Evolutionary conservation across 2,329 filamentous ascomycete genomes (phyloP).

Genomic region (Botrytis pseudocinerea): DNA sequence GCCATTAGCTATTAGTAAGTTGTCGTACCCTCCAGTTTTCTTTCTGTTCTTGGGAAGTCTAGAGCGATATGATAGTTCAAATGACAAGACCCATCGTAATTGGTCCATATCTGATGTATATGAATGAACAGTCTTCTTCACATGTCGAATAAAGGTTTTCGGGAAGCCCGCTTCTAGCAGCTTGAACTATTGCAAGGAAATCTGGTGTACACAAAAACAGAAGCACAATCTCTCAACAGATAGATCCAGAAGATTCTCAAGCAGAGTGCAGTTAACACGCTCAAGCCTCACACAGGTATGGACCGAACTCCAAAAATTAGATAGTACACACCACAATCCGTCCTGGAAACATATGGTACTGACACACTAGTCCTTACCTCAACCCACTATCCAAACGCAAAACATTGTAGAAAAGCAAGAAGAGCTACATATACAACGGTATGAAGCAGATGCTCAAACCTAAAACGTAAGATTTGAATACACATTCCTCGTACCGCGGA

Average conservation of each 20-base stretch:
- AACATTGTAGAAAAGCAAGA: neutral
- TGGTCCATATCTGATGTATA: too few relatives aligned
- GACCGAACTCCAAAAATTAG: too few relatives aligned
- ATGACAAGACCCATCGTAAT: rapidly evolving
- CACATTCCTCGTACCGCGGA: neutral
- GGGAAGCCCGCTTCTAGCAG: too few relatives aligned
- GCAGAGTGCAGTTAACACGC: too few relatives aligned
- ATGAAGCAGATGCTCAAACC: neutral
- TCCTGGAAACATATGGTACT: neutral
- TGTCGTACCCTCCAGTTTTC: neutral
- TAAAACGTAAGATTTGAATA: neutral
- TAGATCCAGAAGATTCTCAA: too few relatives aligned
- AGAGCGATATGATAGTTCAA: too few relatives aligned
- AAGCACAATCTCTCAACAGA: too few relatives aligned
- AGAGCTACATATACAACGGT: neutral
- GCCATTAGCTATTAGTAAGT: neutral
- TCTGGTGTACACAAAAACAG: rapidly evolving
- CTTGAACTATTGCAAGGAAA: too few relatives aligned
- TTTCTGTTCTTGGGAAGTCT: too few relatives aligned
- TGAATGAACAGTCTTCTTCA: too few relatives aligned
- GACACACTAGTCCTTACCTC: neutral
- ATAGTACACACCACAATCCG: rapidly evolving
- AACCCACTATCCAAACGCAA: neutral
- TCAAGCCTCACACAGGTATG: too few relatives aligned
- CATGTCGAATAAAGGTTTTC: too few relatives aligned